These are phyloP conservation scores for Pichia scutulata DNA, from an alignment of 805 yeast genomes.

Conservation along the genomic window DNA sequence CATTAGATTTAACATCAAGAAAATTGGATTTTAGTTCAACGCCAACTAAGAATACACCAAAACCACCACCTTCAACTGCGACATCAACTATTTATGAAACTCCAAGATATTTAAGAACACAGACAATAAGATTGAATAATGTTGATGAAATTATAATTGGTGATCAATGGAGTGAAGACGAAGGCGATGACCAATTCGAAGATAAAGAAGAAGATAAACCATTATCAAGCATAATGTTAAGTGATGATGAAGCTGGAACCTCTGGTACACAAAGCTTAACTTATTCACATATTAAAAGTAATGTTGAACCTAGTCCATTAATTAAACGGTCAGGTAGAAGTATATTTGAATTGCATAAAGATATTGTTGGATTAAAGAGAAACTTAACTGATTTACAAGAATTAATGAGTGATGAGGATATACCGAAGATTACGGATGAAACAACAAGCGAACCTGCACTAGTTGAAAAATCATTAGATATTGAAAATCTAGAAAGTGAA, in stretches of 20 bases:
- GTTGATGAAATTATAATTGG: conserved; percentile 1
- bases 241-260: background rate
- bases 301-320: conserved; percentile 10
- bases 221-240: background rate
- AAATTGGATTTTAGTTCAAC: conserved; percentile 5
- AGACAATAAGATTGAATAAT: conserved; percentile 6
- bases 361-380: conserved; percentile 4
- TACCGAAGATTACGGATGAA: background rate
- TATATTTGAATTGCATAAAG: conserved; percentile 9
- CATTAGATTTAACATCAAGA: conserved; percentile 3
- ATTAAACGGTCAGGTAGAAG: conserved; percentile 7
- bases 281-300: background rate
- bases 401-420: background rate
- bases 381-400: conserved; percentile 6
- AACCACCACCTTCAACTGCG: background rate
- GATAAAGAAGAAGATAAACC: background rate
- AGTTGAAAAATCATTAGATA: background rate
- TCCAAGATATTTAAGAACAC: conserved; percentile 17
- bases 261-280: background rate
- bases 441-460: background rate
- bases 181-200: background rate
- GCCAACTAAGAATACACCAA: conserved; percentile 7
- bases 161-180: conserved; percentile 7
- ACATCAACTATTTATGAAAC: conserved; percentile 14
- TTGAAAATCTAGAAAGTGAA: background rate